Evolutionary conservation across 768 basidiomycete species (phyloP).

Genomic region (Hirschioporus abietinus): DNA sequence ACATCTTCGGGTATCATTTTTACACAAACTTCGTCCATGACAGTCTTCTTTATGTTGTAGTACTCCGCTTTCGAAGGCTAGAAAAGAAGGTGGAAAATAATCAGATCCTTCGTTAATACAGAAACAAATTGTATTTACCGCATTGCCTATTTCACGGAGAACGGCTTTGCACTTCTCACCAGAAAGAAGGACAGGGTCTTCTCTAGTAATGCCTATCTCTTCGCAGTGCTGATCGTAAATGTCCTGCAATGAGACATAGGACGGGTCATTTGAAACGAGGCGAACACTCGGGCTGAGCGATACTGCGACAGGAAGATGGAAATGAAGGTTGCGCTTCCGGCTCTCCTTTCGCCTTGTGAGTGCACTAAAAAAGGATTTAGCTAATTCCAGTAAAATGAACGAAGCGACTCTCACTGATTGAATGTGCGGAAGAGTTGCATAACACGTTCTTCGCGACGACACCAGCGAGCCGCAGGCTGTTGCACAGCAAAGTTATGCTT

Average conservation of each 20-base stretch:
- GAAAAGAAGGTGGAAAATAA: neutral
- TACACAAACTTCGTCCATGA: constrained; percentile 78
- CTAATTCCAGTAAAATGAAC: constrained; percentile 6
- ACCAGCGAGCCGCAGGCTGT: constrained; percentile 76
- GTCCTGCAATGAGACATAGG: constrained; percentile 86
- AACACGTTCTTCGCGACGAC: constrained; percentile 87
- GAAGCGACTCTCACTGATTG: constrained; percentile 44
- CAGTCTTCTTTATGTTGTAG: constrained; percentile 69
- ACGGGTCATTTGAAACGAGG: constrained; percentile 86
- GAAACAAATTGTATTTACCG: neutral
- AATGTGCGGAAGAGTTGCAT: constrained; percentile 92
- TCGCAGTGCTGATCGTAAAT: constrained; percentile 90
- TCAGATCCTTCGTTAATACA: neutral
- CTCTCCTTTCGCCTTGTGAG: constrained; percentile 86
- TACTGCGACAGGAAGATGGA: constrained; percentile 86
- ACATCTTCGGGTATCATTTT: constrained; percentile 92
- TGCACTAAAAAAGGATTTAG: constrained; percentile 44
- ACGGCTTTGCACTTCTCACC: constrained; percentile 80
- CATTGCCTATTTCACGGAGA: constrained; percentile 36
- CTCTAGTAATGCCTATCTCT: constrained; percentile 65
- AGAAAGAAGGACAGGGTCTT: constrained; percentile 82
- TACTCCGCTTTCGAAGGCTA: constrained; percentile 64
- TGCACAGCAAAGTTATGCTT: constrained; percentile 88
- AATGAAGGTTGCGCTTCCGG: constrained; percentile 83
- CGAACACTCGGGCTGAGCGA: constrained; percentile 81